Conservation (phyloP, 495 filamentous ascomycete genomes). For the Bacidia rubella region DNA sequence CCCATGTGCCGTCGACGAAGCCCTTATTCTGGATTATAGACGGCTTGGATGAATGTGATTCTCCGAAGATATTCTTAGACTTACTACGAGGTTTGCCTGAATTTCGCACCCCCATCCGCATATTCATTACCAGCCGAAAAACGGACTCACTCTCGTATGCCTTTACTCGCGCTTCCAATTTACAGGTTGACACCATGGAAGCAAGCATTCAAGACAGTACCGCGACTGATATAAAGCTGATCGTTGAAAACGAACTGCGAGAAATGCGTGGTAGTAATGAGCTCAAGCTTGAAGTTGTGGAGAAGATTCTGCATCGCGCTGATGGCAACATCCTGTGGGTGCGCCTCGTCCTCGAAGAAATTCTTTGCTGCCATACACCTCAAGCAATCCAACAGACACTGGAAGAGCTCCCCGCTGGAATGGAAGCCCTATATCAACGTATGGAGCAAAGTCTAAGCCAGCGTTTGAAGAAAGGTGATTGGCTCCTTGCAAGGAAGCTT, state of each 20-base stretch:
- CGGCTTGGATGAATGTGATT: constrained; percentile 27
- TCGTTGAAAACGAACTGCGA: constrained; percentile 13
- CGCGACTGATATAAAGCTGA: neutral
- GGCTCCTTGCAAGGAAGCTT: constrained; percentile 19
- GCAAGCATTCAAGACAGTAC: constrained; percentile 9
- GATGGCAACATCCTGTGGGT: constrained; percentile 28
- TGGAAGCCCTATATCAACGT: constrained; percentile 25
- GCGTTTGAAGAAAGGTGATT: constrained; percentile 9
- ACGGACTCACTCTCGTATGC: constrained; percentile 5
- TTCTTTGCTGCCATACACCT: constrained; percentile 18
- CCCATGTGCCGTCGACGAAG: constrained; percentile 7
- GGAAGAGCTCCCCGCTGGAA: constrained; percentile 25
- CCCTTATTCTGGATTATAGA: constrained; percentile 29
- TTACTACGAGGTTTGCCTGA: constrained; percentile 19
- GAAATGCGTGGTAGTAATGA: constrained; percentile 9
- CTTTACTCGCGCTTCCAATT: constrained; percentile 9
- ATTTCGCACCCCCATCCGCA: constrained; percentile 17
- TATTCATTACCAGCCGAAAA: constrained; percentile 25
- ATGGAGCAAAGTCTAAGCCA: constrained; percentile 15
- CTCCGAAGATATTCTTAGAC: constrained; percentile 10
- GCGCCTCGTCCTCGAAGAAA: constrained; percentile 22
- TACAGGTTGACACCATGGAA: neutral
- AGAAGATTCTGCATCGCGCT: constrained; percentile 21
- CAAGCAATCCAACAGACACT: constrained; percentile 20
- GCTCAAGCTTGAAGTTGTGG: constrained; percentile 11